Conservation (phyloP, 805 yeast species). For the Candida andamanensis region DNA sequence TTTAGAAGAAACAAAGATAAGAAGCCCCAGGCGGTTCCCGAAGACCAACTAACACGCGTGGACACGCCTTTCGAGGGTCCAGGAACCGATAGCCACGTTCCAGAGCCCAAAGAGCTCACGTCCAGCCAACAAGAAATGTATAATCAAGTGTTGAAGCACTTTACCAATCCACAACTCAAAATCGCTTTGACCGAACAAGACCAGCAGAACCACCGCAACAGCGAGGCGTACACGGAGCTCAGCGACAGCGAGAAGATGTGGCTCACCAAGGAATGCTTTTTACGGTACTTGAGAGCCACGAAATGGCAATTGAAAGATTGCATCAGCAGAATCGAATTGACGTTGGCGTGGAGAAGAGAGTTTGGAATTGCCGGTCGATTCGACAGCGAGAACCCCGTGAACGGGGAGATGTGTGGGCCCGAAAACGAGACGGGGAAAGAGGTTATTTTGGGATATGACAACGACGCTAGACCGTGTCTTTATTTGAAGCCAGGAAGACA, state of each 20-base stretch:
- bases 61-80: constrained; percentile 18
- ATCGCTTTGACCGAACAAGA: constrained; percentile 49
- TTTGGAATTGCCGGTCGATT: constrained; percentile 55
- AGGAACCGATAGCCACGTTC: constrained; percentile 32
- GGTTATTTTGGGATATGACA: constrained; percentile 85
- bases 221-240: constrained; percentile 17
- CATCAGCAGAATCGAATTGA: constrained; percentile 64
- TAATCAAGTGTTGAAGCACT: constrained; percentile 56
- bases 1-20: constrained; percentile 15
- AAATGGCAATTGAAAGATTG: constrained; percentile 79
- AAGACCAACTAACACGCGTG: constrained; percentile 7
- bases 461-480: constrained; percentile 84
- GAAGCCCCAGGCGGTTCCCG: constrained; percentile 9
- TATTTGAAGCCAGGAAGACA: constrained; percentile 93
- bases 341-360: constrained; percentile 90
- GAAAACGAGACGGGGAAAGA: constrained; percentile 94
- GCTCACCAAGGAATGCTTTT: constrained; percentile 87
- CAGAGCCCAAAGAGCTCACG: constrained; percentile 48
- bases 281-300: constrained; percentile 88
- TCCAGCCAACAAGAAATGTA: constrained; percentile 58
- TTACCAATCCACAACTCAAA: constrained; percentile 46
- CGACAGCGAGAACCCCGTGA: constrained; percentile 46
- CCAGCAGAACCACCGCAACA: constrained; percentile 34
- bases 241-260: constrained; percentile 69
- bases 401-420: constrained; percentile 47